Percentiles rank a stretch among this genome's conserved stretches.
Evolutionary conservation across 2,329 filamentous ascomycete genomes (phyloP).

Genomic region (Penicillium sp.): DNA sequence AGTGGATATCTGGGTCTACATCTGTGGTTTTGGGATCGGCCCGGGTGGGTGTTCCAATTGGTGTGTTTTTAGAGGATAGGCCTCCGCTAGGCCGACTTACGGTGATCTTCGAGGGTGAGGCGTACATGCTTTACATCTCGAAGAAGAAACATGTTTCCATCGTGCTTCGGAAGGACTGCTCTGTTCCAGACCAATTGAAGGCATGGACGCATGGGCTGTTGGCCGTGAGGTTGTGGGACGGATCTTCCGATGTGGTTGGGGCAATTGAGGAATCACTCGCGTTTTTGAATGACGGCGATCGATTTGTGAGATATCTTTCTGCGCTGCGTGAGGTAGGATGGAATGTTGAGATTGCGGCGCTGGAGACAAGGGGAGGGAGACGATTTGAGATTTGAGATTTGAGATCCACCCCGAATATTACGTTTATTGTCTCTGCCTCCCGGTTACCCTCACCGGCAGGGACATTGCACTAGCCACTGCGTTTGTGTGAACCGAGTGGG

Average conservation of each 20-base stretch:
- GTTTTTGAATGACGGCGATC: slow-evolving; percentile 40
- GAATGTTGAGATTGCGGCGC: slow-evolving; percentile 64
- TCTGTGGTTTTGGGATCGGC: slow-evolving; percentile 51
- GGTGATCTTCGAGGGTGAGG: slow-evolving; percentile 52
- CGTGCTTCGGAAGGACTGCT: slow-evolving; percentile 62
- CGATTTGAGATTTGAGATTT: slow-evolving; percentile 28
- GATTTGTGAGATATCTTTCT: slow-evolving; percentile 49
- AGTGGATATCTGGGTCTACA: slow-evolving; percentile 39
- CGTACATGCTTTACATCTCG: slow-evolving; percentile 64
- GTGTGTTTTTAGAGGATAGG: slow-evolving; percentile 33
- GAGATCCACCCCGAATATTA: background rate
- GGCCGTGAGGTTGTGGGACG: slow-evolving; percentile 38
- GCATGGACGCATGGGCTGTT: slow-evolving; percentile 65
- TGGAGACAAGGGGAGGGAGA: slow-evolving; percentile 65
- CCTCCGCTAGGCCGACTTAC: slow-evolving; percentile 52
- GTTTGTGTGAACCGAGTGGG: background rate
- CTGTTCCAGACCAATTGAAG: slow-evolving; percentile 55
- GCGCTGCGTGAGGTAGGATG: slow-evolving; percentile 58
- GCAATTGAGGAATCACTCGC: slow-evolving; percentile 47
- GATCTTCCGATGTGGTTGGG: slow-evolving; percentile 24
- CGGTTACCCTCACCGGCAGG: background rate
- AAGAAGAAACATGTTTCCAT: slow-evolving; percentile 53
- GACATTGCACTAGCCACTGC: background rate
- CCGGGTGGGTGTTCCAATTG: slow-evolving; percentile 55
- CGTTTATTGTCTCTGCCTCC: background rate